phyloP scores from a whole-genome alignment of 306 rosid genomes.

The Chamaecrista fasciculata region DNA sequence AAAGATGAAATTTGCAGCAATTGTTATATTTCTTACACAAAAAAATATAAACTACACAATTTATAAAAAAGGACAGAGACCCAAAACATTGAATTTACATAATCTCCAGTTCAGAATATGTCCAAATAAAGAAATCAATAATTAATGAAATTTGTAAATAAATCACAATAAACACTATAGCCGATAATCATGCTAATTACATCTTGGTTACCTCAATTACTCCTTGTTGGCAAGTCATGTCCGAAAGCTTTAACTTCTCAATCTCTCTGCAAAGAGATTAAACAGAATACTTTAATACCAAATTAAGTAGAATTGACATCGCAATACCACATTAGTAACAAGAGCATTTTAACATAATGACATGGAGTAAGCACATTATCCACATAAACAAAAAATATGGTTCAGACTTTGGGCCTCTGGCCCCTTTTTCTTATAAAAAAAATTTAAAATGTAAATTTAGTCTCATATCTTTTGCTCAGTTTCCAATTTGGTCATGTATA shows the following conservation, averaged over 20 bases:
- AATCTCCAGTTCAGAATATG: not conserved
- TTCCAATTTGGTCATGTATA: too few relatives aligned
- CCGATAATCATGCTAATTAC: conserved; percentile 47
- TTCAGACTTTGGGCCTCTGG: too few relatives aligned
- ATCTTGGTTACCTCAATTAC: conserved; percentile 96
- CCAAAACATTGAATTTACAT: not conserved
- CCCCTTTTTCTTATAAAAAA: too few relatives aligned
- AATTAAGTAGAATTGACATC: not conserved
- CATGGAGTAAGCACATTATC: too few relatives aligned
- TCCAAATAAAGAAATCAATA: conserved; percentile 14
- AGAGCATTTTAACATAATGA: not conserved
- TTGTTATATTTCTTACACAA: not conserved
- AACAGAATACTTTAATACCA: conserved; percentile 17
- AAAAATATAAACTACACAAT: not conserved
- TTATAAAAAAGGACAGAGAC: not conserved
- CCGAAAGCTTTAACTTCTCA: conserved; percentile 90
- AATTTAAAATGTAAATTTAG: too few relatives aligned
- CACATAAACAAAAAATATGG: too few relatives aligned
- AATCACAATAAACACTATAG: conserved; percentile 11
- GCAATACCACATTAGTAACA: conserved; percentile 8
- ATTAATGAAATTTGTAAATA: not conserved
- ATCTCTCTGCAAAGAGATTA: conserved; percentile 67
- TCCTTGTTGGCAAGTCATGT: conserved; percentile 91
- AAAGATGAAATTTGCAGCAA: not conserved
- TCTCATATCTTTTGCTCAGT: too few relatives aligned